Base-by-base conservation (phyloP, 441 rosid genomes). In the Eruca vesicaria region DNA sequence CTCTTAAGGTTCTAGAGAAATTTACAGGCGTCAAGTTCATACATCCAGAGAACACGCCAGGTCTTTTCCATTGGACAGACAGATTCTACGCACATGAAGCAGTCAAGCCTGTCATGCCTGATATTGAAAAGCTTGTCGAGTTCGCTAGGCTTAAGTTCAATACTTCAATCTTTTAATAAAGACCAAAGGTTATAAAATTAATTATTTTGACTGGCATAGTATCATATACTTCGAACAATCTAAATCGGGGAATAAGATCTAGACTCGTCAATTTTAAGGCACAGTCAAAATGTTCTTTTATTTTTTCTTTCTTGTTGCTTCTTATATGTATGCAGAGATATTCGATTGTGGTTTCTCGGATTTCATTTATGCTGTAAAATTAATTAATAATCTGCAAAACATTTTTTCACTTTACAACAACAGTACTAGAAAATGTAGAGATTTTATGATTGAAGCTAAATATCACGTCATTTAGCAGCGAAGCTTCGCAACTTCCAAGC, bases 101-200 rank as follows among this genome's bases (percentile, higher is more conserved):
- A 7, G 96, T 89, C 12, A 87, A 84, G 60, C 88, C 75, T 79
- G 86, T 92, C 18, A 70, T 88, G 84, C 96, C 92, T 0, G 92
- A 90, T 59, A 84, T 86, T 0, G 90, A 85, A 5, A 86, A 89
- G 84, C 87, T 92, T 3, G 75, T 80, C 0, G 83, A 86, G 78
- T 85, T 87, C 15, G 82, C 79, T 38, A 52, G 26, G 73, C 78
- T 78, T 6, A 78, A 78, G 63, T 73, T 78, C 63, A 36, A 68
- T 63, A 68, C 57, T 57, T 73, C 72, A 57, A 73, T 78, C 50
- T 73, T 78, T n/a, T 68, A 63, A 68, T 78, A 6, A 66, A 43
- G 7, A 77, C 50, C 35, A 10, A 43, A 0, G 53, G n/a, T 19
- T 28, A 16, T 33, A 32, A 61, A 28, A 18, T 14, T 61, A 16